Percentiles rank a stretch among this genome's conserved stretches.
Conservation (phyloP, 208 protist genomes). For the Trypanosoma lewisi region DNA sequence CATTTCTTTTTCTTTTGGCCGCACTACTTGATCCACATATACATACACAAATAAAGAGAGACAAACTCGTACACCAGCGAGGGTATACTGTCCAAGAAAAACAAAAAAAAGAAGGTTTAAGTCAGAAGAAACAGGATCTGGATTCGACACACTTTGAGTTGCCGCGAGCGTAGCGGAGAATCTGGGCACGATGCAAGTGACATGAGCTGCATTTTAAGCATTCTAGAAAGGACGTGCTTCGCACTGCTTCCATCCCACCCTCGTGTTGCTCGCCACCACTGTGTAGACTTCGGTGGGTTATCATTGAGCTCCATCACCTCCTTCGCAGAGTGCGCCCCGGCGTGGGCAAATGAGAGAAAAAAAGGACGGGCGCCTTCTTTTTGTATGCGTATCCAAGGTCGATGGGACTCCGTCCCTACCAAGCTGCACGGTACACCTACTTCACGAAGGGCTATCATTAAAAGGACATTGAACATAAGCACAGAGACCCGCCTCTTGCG, state of each 20-base stretch:
- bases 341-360: slow-evolving; percentile 43
- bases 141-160: slow-evolving; percentile 34
- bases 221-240: slow-evolving; percentile 34
- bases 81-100: neutral
- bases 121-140: slow-evolving; percentile 53
- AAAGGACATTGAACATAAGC: slow-evolving; percentile 48
- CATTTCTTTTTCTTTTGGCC: no score
- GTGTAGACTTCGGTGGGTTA: slow-evolving; percentile 18
- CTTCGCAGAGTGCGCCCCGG: slow-evolving; percentile 27
- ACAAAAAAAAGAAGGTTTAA: slow-evolving; percentile 1
- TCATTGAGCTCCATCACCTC: slow-evolving; percentile 28
- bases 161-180: neutral
- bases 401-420: slow-evolving; percentile 36
- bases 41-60: neutral
- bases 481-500: slow-evolving; percentile 29
- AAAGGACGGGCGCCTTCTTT: slow-evolving; percentile 2
- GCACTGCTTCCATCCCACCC: slow-evolving; percentile 29
- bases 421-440: slow-evolving; percentile 32
- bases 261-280: slow-evolving; percentile 30
- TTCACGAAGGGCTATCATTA: slow-evolving; percentile 33
- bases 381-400: slow-evolving; percentile 45
- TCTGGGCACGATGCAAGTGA: slow-evolving; percentile 14
- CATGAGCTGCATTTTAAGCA: slow-evolving; percentile 44
- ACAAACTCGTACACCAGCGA: neutral
- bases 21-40: no score